Base-by-base conservation (phyloP, 208 protist genomes). In the Leishmania braziliensis region DNA sequence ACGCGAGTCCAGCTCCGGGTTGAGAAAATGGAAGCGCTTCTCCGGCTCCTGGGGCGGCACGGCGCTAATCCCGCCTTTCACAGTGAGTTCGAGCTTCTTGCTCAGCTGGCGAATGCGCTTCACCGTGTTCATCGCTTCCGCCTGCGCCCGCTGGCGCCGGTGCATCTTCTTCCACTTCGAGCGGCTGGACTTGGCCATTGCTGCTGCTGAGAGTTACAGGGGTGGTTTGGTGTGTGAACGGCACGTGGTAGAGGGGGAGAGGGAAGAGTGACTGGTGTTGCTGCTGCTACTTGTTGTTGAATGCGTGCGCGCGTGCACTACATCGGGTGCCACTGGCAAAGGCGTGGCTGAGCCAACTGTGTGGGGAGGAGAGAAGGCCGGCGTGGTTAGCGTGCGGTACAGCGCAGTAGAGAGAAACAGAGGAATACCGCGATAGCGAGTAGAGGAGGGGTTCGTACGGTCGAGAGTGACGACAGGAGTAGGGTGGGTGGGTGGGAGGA, bases 121-220 rank as follows among this genome's bases (percentile, higher is more conserved):
- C 51, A 75, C 53, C 0, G 92, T 90, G 69, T 89, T 88, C 14
- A 62, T 79, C 39, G 84, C 48, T 73, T 91, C 89, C 62, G 79
- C 82, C 54, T 89, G 60, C 9, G 93, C 89, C 50, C 82, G 83
- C 78, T 93, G 85, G 5, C 93, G 91, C 60, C 87, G 86, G 80
- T 97, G 93, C 60, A 86, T 50, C 77, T 95, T 94, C 87, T 97
- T 97, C 93, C 93, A 97, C 75, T 95, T 97, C 60, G 92, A 95
- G 18, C 93, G 93, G 36, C 86, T 90, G 2, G 92, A 95, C 83
- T 97, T 97, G 78, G 92, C 93, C 93, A 97, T 96, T 20, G 26
- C 23, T 56, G 69, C 43, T 73, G 43, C 43, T 0, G 36, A 53
- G 39, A 10, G 23, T 23, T 50, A 14, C 20, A 2, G 33, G 33